phyloP scores from a whole-genome alignment of 495 filamentous ascomycete species.

The Usnea hakonensis region DNA sequence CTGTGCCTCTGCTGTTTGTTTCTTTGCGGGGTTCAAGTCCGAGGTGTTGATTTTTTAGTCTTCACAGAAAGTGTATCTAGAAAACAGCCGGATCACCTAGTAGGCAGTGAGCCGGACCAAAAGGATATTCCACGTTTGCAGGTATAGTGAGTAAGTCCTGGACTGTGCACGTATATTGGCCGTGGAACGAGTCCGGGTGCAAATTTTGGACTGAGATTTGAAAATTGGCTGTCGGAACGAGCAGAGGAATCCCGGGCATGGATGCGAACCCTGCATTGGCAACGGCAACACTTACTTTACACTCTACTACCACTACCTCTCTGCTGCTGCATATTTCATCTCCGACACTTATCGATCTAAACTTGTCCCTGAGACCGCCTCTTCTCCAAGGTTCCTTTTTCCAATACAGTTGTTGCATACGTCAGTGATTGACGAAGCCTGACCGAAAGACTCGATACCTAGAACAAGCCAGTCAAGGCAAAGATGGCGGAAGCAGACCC shows the following conservation, averaged over 20 bases:
- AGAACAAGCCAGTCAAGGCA: constrained; percentile 11
- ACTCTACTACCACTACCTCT: neutral
- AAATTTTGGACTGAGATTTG: neutral
- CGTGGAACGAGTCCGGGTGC: neutral
- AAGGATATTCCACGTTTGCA: constrained; percentile 4
- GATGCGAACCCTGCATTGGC: constrained; percentile 4
- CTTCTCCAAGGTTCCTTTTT: neutral
- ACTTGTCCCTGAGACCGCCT: neutral
- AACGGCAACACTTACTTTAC: neutral
- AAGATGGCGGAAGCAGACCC: constrained; percentile 61
- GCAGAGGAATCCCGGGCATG: constrained; percentile 13
- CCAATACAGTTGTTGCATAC: neutral
- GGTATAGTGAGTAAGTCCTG: neutral
- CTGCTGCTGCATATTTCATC: neutral
- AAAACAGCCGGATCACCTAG: constrained; percentile 3
- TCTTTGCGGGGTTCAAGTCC: neutral
- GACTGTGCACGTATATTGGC: neutral
- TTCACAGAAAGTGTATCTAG: constrained; percentile 1
- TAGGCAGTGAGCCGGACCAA: neutral
- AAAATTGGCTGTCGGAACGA: constrained; percentile 2
- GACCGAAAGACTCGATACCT: neutral
- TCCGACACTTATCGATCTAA: neutral
- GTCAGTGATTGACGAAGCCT: neutral
- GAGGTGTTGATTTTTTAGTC: neutral
- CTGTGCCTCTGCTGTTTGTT: neutral